Evolutionary conservation across 2,329 filamentous ascomycete genomes (phyloP), one percentile per base, ranked within the genome.

Genomic region (Aspergillus ustus): DNA sequence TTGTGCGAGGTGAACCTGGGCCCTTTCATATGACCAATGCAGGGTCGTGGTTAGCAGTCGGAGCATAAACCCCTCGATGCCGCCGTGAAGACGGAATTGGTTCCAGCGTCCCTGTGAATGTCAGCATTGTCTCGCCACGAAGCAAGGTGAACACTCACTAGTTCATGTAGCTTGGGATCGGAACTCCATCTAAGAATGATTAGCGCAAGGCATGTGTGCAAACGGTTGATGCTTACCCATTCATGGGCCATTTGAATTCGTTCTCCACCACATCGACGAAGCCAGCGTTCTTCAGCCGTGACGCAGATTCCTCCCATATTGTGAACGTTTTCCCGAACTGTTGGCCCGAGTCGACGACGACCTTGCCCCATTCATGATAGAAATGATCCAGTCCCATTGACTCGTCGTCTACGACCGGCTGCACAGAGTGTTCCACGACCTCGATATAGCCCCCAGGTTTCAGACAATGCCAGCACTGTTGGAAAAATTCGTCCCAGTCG

Each of bases 401-500:
- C 2, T 55, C 66, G 48, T 69, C 68, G 29, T 69, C 67, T 19
- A 65, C 62, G 40, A 66, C 55, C 22, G 67, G 67, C 28, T 64
- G 59, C 60, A 77, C 73, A 34, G 68, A 68, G 46, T 77, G 73
- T 54, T 79, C 78, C 45, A 76, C 75, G n/a, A 76, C 69, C 65
- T 80, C 78, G 7, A 79, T 71, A 67, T 75, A 78, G 29, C 76
- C 77, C 17, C 77, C 71, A 1, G 72, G 72, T 45, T 70, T 66
- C 9, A 73, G 52, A 11, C 60, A 69, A 20, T 58, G 56, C 58
- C 59, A 64, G 55, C 65, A 68, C 25, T 69, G 61, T 31, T 40
- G 57, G 40, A 68, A 78, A 64, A 82, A 80, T 58, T 74, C 73
- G 57, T 78, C 73, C 80, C 80, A 82, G 63, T 82, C 80, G 1